A percentile compares a stretch with the other conserved stretches of the same genome.
Conservation (phyloP, 257 asterid genomes). For the Nicotiana tomentosiformis region DNA sequence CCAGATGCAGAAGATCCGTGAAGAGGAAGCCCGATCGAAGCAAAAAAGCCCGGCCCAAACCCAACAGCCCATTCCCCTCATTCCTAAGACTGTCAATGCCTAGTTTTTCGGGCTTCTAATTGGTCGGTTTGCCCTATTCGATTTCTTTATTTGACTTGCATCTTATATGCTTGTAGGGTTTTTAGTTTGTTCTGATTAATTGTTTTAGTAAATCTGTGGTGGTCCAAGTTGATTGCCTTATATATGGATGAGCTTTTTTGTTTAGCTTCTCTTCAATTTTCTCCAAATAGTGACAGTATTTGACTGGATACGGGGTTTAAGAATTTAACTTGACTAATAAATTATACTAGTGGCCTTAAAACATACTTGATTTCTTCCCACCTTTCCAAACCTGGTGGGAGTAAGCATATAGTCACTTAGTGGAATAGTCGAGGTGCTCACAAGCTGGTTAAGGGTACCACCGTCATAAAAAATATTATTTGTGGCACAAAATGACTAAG, state of each 20-base stretch:
- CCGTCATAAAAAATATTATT: too few species aligned
- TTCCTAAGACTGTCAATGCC: constrained; percentile 75
- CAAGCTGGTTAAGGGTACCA: too few species aligned
- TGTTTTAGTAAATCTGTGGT: background rate
- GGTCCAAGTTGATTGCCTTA: background rate
- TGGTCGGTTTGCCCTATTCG: background rate
- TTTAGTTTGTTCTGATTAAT: background rate
- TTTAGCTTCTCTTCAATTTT: background rate
- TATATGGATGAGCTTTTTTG: background rate
- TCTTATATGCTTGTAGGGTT: too few species aligned
- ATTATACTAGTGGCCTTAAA: background rate
- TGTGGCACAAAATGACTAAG: too few species aligned
- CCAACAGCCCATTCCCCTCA: constrained; percentile 47
- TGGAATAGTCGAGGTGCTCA: too few species aligned
- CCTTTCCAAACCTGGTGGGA: too few species aligned
- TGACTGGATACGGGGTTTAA: background rate
- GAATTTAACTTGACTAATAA: background rate
- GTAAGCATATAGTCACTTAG: too few species aligned
- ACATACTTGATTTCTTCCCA: too few species aligned
- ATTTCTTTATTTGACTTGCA: background rate
- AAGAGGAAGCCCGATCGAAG: constrained; percentile 26
- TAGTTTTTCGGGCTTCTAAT: constrained; percentile 16
- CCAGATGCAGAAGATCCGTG: constrained; percentile 98
- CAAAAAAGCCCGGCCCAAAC: constrained; percentile 7
- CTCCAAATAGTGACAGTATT: background rate